phyloP scores from a whole-genome alignment of 192 early-diverging fungal species.

The Rhizoclosmatium sp. region DNA sequence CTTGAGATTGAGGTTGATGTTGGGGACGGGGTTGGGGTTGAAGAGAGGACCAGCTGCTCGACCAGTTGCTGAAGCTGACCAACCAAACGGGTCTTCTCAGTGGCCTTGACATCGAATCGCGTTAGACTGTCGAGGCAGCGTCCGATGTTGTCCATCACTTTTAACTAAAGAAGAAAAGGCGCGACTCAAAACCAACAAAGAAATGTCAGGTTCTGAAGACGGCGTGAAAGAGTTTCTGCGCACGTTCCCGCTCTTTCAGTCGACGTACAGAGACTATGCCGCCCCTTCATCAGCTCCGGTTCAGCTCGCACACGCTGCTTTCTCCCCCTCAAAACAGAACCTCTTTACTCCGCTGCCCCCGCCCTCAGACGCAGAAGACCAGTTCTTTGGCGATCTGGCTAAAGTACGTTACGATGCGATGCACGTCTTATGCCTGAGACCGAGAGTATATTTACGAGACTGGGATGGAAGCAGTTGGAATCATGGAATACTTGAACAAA shows the following conservation, averaged over 20 bases:
- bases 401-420: background rate
- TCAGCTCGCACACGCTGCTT: background rate
- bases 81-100: too few relatives aligned
- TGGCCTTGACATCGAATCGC: background rate
- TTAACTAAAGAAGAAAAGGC: background rate
- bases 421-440: too few relatives aligned
- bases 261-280: background rate
- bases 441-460: too few relatives aligned
- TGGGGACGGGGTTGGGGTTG: too few relatives aligned
- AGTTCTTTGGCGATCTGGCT: conserved; percentile 11
- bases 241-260: conserved; percentile 9
- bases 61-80: background rate
- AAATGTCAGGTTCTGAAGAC: background rate
- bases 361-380: conserved; percentile 5
- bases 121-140: background rate
- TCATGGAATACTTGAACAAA: too few relatives aligned
- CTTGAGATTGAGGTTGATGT: too few relatives aligned
- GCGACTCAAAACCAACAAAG: background rate
- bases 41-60: background rate
- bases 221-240: conserved; percentile 15
- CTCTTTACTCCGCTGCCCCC: background rate
- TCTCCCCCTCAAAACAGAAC: background rate
- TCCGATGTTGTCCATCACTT: background rate
- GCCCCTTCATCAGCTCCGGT: background rate
- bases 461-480: too few relatives aligned